phyloP scores from a whole-genome alignment of 73 alveolate species.

The Paramecium primaurelia region DNA sequence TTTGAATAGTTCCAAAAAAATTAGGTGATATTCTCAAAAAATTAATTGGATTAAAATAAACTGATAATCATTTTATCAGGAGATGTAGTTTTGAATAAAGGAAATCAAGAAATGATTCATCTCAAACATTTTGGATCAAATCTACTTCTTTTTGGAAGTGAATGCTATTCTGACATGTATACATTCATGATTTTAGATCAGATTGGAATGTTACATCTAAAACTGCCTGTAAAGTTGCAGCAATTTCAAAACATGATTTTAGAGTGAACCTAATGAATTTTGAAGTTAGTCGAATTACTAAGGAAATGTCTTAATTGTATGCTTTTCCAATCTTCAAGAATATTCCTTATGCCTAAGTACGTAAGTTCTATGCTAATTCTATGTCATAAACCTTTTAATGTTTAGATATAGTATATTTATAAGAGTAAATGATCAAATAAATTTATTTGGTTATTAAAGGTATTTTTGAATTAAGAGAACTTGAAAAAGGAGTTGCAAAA shows the following conservation, averaged over 20 bases:
- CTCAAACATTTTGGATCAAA: not conserved
- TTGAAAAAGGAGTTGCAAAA: not conserved
- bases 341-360: not conserved
- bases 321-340: not conserved
- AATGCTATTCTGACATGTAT: conserved; percentile 24
- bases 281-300: conserved; percentile 1
- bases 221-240: not conserved
- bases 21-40: not conserved
- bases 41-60: not conserved
- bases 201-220: not conserved
- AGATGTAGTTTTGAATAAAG: not conserved
- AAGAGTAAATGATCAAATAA: not conserved
- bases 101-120: not conserved
- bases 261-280: not conserved
- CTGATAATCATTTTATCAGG: not conserved
- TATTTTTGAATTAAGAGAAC: conserved; percentile 18
- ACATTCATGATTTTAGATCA: conserved; percentile 19
- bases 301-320: not conserved
- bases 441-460: conserved; percentile 17
- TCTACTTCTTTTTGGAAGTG: not conserved
- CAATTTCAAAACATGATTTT: not conserved
- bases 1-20: not conserved
- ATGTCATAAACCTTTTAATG: not conserved
- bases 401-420: not conserved
- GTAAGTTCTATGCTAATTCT: conserved; percentile 13